These are phyloP conservation scores for Protomyces pachydermus DNA, from an alignment of 1,139 yeast species.

Conservation along the genomic window DNA sequence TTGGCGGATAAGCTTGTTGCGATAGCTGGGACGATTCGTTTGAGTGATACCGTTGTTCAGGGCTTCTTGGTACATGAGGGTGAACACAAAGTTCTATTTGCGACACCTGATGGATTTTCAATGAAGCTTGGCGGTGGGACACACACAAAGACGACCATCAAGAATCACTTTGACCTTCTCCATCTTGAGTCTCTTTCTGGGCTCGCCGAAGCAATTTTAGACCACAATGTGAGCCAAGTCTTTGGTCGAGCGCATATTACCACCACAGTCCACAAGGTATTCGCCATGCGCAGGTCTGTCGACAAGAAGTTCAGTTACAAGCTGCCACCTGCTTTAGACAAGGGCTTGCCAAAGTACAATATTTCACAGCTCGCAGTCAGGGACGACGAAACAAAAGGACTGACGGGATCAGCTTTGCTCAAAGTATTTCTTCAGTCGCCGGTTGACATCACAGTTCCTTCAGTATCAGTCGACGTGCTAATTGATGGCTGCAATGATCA, in stretches of 20 bases:
- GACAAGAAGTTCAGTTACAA: neutral
- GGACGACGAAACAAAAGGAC: neutral
- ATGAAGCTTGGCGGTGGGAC: neutral
- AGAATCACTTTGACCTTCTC: neutral
- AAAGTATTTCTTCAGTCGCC: neutral
- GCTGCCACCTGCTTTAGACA: neutral
- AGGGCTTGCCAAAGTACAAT: constrained; percentile 2
- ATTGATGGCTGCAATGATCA: constrained; percentile 4
- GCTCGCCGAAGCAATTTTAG: neutral
- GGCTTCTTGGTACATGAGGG: constrained; percentile 1
- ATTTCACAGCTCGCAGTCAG: constrained; percentile 1
- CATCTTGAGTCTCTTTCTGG: neutral
- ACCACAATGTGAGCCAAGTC: neutral
- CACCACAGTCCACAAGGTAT: constrained; percentile 1
- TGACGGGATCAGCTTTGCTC: constrained; percentile 1
- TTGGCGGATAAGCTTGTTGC: neutral
- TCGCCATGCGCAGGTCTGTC: neutral
- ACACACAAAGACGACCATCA: neutral
- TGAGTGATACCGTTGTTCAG: neutral
- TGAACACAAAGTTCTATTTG: neutral
- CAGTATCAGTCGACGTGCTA: neutral
- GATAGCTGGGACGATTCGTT: constrained; percentile 4
- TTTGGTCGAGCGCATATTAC: neutral
- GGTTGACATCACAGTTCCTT: neutral
- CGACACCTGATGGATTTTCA: neutral